Conservation (phyloP, 2,329 filamentous ascomycete species). For the Fusarium nygamai region DNA sequence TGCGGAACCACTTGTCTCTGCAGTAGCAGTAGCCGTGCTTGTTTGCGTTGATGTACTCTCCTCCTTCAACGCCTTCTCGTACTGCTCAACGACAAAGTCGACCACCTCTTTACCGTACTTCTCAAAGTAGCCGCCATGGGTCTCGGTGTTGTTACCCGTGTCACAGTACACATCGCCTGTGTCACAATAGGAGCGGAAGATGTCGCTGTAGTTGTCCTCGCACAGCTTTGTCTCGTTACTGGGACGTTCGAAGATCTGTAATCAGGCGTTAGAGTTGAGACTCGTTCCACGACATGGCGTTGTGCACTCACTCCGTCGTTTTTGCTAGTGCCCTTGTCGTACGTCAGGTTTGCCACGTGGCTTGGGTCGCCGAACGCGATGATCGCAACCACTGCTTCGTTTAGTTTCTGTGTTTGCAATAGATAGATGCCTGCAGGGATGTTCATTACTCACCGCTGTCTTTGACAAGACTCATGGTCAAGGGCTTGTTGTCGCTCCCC, state of each 20-base stretch:
- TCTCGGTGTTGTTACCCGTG: slow-evolving; percentile 40
- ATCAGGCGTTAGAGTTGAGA: slow-evolving; percentile 13
- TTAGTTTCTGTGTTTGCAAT: slow-evolving; percentile 24
- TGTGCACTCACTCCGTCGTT: slow-evolving; percentile 50
- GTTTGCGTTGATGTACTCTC: slow-evolving; percentile 4
- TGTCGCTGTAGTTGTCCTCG: slow-evolving; percentile 47
- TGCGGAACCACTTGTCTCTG: slow-evolving; percentile 5
- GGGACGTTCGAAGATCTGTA: slow-evolving; percentile 50
- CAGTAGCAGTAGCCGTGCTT: slow-evolving; percentile 2
- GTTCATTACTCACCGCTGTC: slow-evolving; percentile 49
- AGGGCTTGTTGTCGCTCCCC: slow-evolving; percentile 34
- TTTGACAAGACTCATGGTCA: slow-evolving; percentile 44
- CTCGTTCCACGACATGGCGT: neutral
- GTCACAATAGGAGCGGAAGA: slow-evolving; percentile 55
- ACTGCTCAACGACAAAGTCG: slow-evolving; percentile 50
- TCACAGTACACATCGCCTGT: slow-evolving; percentile 55
- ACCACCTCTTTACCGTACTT: slow-evolving; percentile 49
- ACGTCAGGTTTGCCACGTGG: slow-evolving; percentile 49
- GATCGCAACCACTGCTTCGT: slow-evolving; percentile 51
- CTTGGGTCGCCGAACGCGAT: slow-evolving; percentile 55
- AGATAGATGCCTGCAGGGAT: neutral
- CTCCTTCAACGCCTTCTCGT: slow-evolving; percentile 32
- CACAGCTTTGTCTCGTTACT: slow-evolving; percentile 47
- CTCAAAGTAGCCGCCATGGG: slow-evolving; percentile 50
- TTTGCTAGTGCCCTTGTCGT: slow-evolving; percentile 51